Base-by-base conservation (phyloP, 495 filamentous ascomycete genomes). In the Penicillium paradoxum region DNA sequence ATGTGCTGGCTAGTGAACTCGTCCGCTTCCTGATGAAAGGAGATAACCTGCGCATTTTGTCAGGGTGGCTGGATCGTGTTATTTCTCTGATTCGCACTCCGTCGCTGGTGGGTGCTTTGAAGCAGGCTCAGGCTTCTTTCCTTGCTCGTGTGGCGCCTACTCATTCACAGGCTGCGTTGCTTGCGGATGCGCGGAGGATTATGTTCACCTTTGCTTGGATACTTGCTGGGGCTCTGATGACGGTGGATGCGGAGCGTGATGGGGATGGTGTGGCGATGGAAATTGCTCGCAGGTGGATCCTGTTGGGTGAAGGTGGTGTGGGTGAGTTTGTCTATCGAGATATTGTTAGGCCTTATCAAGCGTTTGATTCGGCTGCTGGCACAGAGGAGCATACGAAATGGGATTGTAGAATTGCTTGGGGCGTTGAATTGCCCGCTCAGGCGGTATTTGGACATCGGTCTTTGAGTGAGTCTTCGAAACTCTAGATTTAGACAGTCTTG, bases 1-100 rank as follows among this genome's bases (percentile, higher is more conserved):
- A 87, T 53, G 81, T 89, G 7, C 59, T 89, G 29, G 77, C 77
- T 13, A 75, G 73, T 18, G 86, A 89, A 50, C 69, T 81, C 2
- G 70, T 87, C 21, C 64, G 79, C 7, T 75, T 79, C 7, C 48
- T 82, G 3, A 79, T 76, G 13, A 73, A 74, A 4, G 63, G 64
- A 14, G 55, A 60, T 0, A 77, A 78, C 17, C 44, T 58, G 13
- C 66, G n/a, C 37, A 55, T 15, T 45, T 44, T n/a, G 51, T 59
- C 14, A 56, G 65, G 52, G 15, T 15, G 22, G 38, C 37, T 24
- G 59, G 55, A 1, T 39, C 37, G 37, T 11, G 37, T 39, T 4
- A 0, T 39, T n/a, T 39, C 17, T 39, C 11, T 39, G 37, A 39
- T 39, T 19, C 34, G 34, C n/a, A 37, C 34, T 8, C 2, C 6